Conservation (phyloP, 768 basidiomycete genomes). For the Macrolepiota fuliginosa region DNA sequence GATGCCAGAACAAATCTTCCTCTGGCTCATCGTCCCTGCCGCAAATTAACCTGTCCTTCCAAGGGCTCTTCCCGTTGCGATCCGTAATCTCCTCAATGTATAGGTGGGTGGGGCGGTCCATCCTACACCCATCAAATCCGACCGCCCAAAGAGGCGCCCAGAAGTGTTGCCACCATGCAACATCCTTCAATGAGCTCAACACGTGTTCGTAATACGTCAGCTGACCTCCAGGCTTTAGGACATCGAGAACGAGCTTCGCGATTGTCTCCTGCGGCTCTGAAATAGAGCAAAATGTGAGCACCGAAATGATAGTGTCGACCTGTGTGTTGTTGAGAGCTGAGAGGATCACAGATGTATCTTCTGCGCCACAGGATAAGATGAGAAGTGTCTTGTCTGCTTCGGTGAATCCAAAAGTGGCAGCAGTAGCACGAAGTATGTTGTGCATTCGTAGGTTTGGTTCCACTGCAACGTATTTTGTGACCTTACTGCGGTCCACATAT, state of each 20-base stretch:
- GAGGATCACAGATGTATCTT: conserved; percentile 50
- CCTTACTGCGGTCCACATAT: conserved; percentile 54
- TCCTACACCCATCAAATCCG: conserved; percentile 59
- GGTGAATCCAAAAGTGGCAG: conserved; percentile 47
- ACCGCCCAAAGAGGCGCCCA: conserved; percentile 71
- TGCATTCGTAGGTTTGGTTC: conserved; percentile 75
- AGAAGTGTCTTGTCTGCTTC: conserved; percentile 52
- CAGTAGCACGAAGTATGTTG: conserved; percentile 44
- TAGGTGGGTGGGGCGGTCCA: conserved; percentile 56
- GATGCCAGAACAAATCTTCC: conserved; percentile 62
- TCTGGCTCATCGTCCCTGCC: conserved; percentile 49
- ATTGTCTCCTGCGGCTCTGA: conserved; percentile 53
- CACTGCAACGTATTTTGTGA: conserved; percentile 67
- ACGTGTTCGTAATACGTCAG: conserved; percentile 75
- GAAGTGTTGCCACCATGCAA: conserved; percentile 70
- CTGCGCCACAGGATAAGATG: conserved; percentile 63
- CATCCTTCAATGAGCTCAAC: conserved; percentile 44
- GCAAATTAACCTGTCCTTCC: conserved; percentile 47
- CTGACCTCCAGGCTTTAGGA: conserved; percentile 63
- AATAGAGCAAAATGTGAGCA: conserved; percentile 67
- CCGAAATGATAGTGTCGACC: conserved; percentile 62
- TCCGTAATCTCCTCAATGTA: conserved; percentile 38
- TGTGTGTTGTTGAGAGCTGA: conserved; percentile 25
- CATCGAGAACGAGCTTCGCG: conserved; percentile 40
- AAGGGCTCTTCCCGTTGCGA: conserved; percentile 35